Evolutionary conservation across 2,329 filamentous ascomycete species (phyloP).

Genomic region (Ophiosphaerella korrae): DNA sequence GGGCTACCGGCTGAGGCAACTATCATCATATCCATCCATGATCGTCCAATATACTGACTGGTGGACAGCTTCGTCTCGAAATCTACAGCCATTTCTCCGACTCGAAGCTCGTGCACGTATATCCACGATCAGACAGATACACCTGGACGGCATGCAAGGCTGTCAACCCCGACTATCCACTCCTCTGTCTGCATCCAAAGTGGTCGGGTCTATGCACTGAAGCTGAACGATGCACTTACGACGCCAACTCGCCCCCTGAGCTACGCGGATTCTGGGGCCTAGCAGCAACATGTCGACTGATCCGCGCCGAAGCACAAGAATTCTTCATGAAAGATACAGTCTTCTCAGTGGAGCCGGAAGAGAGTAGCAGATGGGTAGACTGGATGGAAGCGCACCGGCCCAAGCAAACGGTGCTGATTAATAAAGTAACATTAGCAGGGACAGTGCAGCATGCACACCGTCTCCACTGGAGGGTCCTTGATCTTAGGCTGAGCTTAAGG

Average conservation of each 20-base stretch:
- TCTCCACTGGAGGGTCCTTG: too few relatives aligned
- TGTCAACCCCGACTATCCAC: conserved; percentile 6
- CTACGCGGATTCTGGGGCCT: conserved; percentile 14
- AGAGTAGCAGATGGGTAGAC: conserved; percentile 11
- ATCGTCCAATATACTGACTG: too few relatives aligned
- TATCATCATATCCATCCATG: too few relatives aligned
- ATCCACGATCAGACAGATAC: conserved; percentile 7
- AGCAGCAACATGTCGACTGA: conserved; percentile 10
- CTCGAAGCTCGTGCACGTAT: conserved; percentile 17
- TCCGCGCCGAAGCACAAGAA: conserved; percentile 16
- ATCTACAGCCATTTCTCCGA: conserved; percentile 21
- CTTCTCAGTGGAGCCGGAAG: conserved; percentile 6
- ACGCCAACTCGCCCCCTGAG: conserved; percentile 1
- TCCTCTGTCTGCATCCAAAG: conserved; percentile 30
- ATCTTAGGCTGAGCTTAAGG: too few relatives aligned
- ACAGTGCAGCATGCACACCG: too few relatives aligned
- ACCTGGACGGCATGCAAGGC: conserved; percentile 21
- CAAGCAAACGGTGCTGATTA: too few relatives aligned
- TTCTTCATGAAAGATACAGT: conserved; percentile 6
- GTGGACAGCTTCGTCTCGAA: conserved; percentile 1
- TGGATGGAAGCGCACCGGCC: too few relatives aligned
- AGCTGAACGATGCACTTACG: conserved; percentile 18
- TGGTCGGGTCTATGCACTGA: conserved; percentile 26
- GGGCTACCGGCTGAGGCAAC: too few relatives aligned
- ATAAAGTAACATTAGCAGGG: too few relatives aligned